phyloP scores from a whole-genome alignment of 176 grass and related monocot species.

The Melocanna baccifera region DNA sequence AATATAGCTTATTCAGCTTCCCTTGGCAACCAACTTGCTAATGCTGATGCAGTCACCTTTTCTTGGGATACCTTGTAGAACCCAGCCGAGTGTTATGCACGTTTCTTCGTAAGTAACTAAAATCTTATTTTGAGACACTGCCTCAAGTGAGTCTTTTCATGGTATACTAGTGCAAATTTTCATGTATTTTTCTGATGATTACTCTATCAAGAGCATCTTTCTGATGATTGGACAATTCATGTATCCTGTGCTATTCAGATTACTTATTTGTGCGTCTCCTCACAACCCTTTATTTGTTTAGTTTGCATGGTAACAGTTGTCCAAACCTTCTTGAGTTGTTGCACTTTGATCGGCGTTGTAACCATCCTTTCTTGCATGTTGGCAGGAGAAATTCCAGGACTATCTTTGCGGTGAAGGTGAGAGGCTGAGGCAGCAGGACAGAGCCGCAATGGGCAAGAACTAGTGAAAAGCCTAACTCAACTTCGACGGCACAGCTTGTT shows the following conservation, averaged over 20 bases:
- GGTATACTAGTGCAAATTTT: not conserved
- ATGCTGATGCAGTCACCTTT: not conserved
- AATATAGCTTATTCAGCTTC: not conserved
- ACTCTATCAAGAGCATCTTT: not conserved
- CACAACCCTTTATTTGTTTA: not conserved
- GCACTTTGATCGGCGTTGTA: not conserved
- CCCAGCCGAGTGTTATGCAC: not conserved
- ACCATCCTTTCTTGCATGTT: not conserved
- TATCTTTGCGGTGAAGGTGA: constrained; percentile 51
- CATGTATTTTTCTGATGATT: not conserved
- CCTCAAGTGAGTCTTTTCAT: not conserved
- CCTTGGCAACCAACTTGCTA: not conserved
- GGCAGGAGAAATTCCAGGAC: constrained; percentile 49
- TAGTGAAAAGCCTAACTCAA: not conserved
- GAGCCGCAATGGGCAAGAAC: constrained; percentile 32
- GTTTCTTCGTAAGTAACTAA: not conserved
- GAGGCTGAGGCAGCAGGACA: constrained; percentile 57
- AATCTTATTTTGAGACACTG: not conserved
- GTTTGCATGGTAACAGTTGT: not conserved
- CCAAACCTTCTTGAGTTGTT: not conserved
- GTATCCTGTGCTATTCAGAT: not conserved
- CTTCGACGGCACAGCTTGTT: not conserved
- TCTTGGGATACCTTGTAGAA: not conserved
- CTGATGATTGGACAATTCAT: too few species aligned
- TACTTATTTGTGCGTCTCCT: not conserved